Base-by-base conservation (phyloP, 2,329 filamentous ascomycete genomes). In the Ophiocordyceps camponoti-floridani region DNA sequence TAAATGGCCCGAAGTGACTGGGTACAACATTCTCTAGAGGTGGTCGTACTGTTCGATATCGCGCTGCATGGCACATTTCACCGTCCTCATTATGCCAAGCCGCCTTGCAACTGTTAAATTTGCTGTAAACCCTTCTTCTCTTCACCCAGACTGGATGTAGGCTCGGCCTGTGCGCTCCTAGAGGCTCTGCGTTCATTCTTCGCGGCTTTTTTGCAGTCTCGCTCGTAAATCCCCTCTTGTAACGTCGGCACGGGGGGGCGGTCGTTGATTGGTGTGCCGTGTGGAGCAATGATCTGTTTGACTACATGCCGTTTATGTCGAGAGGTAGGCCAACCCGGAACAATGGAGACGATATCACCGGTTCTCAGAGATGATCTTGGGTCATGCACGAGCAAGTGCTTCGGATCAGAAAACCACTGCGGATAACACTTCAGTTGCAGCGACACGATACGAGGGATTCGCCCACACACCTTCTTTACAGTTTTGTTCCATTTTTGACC, bases 321-420 rank as follows among this genome's bases (percentile, higher is more conserved):
- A 38, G 75, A 77, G 7, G 73, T 75, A 44, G 75, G 74, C 71
- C 72, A 79, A 46, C 78, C 79, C 5, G 77, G 70, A 8, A 69
- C 67, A 53, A 89, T 83, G 49, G 77, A 71, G 27, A 91, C 75
- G 3, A 89, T 75, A 59, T 91, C 84, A 56, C 84, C 84, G 43
- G 73, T 72, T 47, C 78, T 72, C 35, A 87, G 71, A 26, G 82
- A 86, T 52, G 77, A 74, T 59, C 75, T 76, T 27, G 84, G 84
- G 61, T 91, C 84, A 66, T 86, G 82, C 35, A 88, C 83, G 28
- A 89, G 75, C 57, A 81, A 72, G 51, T 76, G 72, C 50, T 71
- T 67, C 19, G 75, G 73, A 41, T 72, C 65, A 54, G 78, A 72
- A 60, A 82, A 88, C 65, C 58, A 64, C 63, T 65, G 18, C 16